Percentiles rank a stretch among this genome's conserved stretches.
These are phyloP conservation scores for Leishmania martiniquensis DNA, from an alignment of 208 protist species.

Conservation along the genomic window DNA sequence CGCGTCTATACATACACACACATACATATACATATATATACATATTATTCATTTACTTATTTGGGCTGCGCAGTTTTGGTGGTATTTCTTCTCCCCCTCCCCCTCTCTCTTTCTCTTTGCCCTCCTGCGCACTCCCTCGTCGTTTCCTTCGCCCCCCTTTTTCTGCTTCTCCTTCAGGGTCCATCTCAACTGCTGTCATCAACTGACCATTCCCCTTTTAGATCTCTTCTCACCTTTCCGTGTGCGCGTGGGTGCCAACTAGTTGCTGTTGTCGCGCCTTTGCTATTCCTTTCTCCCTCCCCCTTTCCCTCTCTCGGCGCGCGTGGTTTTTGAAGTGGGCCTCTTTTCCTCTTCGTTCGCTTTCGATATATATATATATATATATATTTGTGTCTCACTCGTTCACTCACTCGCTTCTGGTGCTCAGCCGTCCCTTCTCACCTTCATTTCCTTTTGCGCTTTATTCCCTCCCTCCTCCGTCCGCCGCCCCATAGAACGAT, in stretches of 20 bases:
- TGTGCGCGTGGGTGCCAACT: not conserved
- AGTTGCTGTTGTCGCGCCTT: not conserved
- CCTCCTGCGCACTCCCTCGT: not conserved
- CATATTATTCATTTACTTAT: not conserved
- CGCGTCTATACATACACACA: not conserved
- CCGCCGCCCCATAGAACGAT: not conserved
- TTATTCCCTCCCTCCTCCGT: not conserved
- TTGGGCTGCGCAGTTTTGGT: not conserved
- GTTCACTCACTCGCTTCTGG: no score
- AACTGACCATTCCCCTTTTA: not conserved
- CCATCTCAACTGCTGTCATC: no score
- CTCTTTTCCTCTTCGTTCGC: not conserved
- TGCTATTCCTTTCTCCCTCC: not conserved
- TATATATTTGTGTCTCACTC: no score
- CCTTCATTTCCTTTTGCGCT: no score
- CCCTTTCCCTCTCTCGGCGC: not conserved
- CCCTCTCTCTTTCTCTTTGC: not conserved
- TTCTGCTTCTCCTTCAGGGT: not conserved
- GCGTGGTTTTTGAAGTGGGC: not conserved
- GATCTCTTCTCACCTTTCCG: not conserved
- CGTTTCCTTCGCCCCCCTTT: no score
- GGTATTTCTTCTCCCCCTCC: not conserved
- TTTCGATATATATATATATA: no score
- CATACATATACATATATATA: no score
- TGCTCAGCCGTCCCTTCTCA: no score